Evolutionary conservation across 257 asterid genomes (phyloP), one percentile per base, ranked within the genome.

Genomic region (Buddleja alternifolia): DNA sequence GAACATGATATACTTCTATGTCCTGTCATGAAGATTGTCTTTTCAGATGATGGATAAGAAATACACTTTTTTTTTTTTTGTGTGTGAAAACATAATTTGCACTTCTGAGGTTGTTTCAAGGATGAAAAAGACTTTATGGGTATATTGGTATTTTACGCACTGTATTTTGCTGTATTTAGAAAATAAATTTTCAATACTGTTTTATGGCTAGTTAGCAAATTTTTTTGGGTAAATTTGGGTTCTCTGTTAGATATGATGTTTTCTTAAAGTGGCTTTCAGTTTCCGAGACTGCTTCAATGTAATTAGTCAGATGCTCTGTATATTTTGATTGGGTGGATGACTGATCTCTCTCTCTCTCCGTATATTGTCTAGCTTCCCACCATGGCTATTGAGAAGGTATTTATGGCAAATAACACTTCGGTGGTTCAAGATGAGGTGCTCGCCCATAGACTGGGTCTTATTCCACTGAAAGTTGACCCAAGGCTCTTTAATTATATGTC

Each of bases 401-500:
- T 89, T 37, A 57, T 89, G 67, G 97, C 97, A 77, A 91, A 91
- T 84, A 94, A 89, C 83, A 94, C 99, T 24, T 94, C 97, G 2
- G 78, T 91, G 36, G 44, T 94, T 76, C 99, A 91, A 89, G 99
- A 94, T 78, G 99, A 94, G 89, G 96, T 87, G 75, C 96, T 94
- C 36, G 82, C 99, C 65, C 99, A 87, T 72, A 82, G 97, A 67
- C 86, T 94, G 69, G 99, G 97, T 77, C 93, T 91, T 63, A 75
- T 94, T 77, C 97, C 99, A 7, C 85, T 94, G 63, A 70, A 77
- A 72, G 95, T 89, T 58, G 97, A 91, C 64, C 99, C 99, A 15
- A 80, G 99, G 62, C 88, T 83, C 73, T 94, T 94, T 21, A 82
- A 79, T 15, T 84, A 78, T 73, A 84, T 80, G 67, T 89, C 96